Base-by-base conservation (phyloP, 768 basidiomycete species). In the Lactarius sanguifluus region DNA sequence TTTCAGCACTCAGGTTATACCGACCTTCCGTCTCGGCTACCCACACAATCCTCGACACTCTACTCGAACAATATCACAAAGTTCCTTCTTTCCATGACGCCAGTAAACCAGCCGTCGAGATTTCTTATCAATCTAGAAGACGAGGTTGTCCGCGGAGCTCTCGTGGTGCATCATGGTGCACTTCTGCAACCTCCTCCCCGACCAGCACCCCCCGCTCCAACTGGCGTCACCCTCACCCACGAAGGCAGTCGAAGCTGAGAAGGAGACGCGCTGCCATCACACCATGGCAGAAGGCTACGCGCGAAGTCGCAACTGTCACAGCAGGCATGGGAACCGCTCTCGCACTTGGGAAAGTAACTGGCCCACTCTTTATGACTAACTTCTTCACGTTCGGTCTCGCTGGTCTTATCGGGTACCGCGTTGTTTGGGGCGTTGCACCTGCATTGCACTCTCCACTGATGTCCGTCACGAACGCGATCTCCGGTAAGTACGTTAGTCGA, bases 51-150 rank as follows among this genome's bases (percentile, higher is more conserved):
- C 5, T 92, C 91, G 5, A 92, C 91, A 3, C 79, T 95, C 7
- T 95, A 95, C 75, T 95, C 93, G 7, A 95, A 95, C 77, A 95
- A 95, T 72, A 87, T 95, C 69, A 88, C 90, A 43, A 95, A 95
- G 74, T 94, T 95, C 77, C 81, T 95, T 54, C 80, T 94, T 18
- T 93, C 92, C 5, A 84, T 95, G 9, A 86, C 70, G 10, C 70
- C 70, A 13, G 41, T 72, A 20, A 75, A 88, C 34, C 82, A 82
- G 45, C 83, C 88, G 54, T 81, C 80, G 55, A 84, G 79, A 56
- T 94, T 86, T 73, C 76, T 76, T 7, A 78, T 95, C 62, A 85
- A 94, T 73, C 80, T 94, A 18, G 83, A 84, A 18, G 93, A 95
- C 71, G 93, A 95, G 77, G 93, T 94, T 50, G 85, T 90, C 65